A percentile compares a stretch with the other conserved stretches of the same genome.
These are phyloP conservation scores for Stygiomarasmius scandens DNA, from an alignment of 1,284 basidiomycete genomes.

Conservation along the genomic window DNA sequence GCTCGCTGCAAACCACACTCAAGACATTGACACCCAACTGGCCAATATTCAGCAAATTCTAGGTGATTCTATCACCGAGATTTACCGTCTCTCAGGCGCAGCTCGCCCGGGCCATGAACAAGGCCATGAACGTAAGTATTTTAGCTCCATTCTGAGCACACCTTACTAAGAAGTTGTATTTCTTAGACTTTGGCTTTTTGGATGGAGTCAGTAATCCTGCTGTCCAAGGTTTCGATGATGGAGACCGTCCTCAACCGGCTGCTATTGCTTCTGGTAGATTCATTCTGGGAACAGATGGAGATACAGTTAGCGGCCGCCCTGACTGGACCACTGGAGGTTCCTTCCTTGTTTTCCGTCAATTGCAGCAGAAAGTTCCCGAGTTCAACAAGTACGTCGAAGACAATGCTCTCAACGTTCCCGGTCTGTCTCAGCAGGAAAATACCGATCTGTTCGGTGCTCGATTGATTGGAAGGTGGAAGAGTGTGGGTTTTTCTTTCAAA, in stretches of 20 bases:
- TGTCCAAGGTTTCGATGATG: conserved; percentile 34
- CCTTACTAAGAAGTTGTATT: conserved; percentile 23
- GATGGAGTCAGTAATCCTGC: conserved; percentile 44
- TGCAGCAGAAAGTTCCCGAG: conserved; percentile 33
- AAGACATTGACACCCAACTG: conserved; percentile 23
- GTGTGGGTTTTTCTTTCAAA: conserved; percentile 16
- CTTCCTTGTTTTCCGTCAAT: conserved; percentile 35
- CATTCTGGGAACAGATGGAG: conserved; percentile 34
- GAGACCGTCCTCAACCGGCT: conserved; percentile 34
- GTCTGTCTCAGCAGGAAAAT: conserved; percentile 23
- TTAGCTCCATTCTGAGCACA: background rate
- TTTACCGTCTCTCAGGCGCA: conserved; percentile 31
- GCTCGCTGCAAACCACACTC: conserved; percentile 34
- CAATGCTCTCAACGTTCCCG: conserved; percentile 23
- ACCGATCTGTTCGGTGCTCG: conserved; percentile 31
- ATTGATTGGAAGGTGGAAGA: conserved; percentile 36
- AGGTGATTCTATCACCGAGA: conserved; percentile 30
- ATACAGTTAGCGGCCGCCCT: conserved; percentile 22
- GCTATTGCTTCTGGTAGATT: conserved; percentile 35
- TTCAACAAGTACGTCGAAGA: conserved; percentile 30
- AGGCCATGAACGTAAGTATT: conserved; percentile 37
- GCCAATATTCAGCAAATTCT: conserved; percentile 26
- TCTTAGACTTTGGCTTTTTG: conserved; percentile 38
- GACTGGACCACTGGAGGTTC: conserved; percentile 34
- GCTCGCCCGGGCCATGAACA: conserved; percentile 35